Percentiles rank a stretch among this genome's conserved stretches.
These are phyloP conservation scores for Schizosaccharomyces octosporus DNA, from an alignment of 805 yeast species.

Conservation along the genomic window DNA sequence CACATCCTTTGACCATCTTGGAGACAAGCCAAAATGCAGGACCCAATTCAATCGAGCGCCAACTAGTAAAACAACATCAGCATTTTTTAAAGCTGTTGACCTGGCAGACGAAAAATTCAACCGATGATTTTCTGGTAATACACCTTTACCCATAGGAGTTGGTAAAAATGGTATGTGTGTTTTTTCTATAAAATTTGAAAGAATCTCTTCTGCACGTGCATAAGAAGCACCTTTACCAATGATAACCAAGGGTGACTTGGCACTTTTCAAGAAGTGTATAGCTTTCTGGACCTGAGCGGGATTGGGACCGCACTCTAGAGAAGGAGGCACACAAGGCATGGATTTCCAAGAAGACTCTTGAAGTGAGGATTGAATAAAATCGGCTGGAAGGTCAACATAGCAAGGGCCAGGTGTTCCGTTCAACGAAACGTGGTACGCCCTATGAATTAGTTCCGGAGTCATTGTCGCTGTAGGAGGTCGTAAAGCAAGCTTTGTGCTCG, in stretches of 20 bases:
- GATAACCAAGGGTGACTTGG: conserved; percentile 28
- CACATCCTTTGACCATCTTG: conserved; percentile 9
- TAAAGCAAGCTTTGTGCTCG: neutral
- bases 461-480: neutral
- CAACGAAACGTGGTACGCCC: conserved; percentile 22
- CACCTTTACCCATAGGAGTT: conserved; percentile 63
- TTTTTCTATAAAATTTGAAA: conserved; percentile 19
- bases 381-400: conserved; percentile 43
- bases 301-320: conserved; percentile 8
- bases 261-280: conserved; percentile 14
- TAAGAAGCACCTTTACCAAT: conserved; percentile 46
- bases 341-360: conserved; percentile 5
- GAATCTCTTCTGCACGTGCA: conserved; percentile 17
- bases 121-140: conserved; percentile 24
- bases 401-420: conserved; percentile 36
- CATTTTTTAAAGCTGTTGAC: conserved; percentile 28
- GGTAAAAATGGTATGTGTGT: conserved; percentile 35
- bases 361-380: conserved; percentile 21
- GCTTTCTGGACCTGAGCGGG: conserved; percentile 16
- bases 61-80: conserved; percentile 34
- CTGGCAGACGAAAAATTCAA: conserved; percentile 39
- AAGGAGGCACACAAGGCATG: conserved; percentile 3
- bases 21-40: conserved; percentile 36
- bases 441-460: conserved; percentile 15
- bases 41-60: conserved; percentile 60